phyloP scores from a whole-genome alignment of 2,329 filamentous ascomycete genomes.

The Sporothrix variecibatus region DNA sequence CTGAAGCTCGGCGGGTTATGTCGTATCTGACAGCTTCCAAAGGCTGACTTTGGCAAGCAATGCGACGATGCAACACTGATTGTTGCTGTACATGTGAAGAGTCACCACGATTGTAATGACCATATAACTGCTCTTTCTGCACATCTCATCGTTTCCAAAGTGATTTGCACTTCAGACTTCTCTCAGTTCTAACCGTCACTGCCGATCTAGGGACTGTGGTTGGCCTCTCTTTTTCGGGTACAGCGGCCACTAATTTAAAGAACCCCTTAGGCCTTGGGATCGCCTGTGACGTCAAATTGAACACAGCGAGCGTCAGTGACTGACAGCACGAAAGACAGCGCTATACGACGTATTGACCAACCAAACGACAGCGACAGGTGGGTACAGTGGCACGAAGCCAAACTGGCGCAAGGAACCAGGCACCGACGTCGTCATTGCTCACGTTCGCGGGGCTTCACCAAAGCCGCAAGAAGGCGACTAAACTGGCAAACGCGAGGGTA shows the following conservation, averaged over 20 bases:
- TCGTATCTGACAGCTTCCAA: not conserved
- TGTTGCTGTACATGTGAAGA: not conserved
- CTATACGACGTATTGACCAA: not conserved
- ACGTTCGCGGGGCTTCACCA: not conserved
- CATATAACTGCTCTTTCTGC: not conserved
- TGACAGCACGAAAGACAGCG: no score
- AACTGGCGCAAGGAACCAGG: not conserved
- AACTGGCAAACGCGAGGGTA: not conserved
- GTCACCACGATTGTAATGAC: not conserved
- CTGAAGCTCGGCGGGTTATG: not conserved
- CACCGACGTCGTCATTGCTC: constrained; percentile 12
- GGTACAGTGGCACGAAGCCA: no score
- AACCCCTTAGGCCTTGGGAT: not conserved
- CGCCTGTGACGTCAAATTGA: constrained; percentile 14
- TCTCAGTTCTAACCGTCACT: not conserved
- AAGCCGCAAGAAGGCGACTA: no score
- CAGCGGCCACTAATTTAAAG: not conserved
- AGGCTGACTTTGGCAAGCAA: not conserved
- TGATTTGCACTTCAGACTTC: not conserved
- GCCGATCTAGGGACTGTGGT: not conserved
- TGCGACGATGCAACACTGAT: not conserved
- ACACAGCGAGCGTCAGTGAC: not conserved
- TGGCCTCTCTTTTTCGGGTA: not conserved
- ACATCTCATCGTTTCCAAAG: not conserved
- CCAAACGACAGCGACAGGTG: not conserved